A percentile compares a stretch with the other conserved stretches of the same genome.
These are phyloP conservation scores for Rhodotorula mucilaginosa DNA, from an alignment of 1,284 basidiomycete species.

Conservation along the genomic window DNA sequence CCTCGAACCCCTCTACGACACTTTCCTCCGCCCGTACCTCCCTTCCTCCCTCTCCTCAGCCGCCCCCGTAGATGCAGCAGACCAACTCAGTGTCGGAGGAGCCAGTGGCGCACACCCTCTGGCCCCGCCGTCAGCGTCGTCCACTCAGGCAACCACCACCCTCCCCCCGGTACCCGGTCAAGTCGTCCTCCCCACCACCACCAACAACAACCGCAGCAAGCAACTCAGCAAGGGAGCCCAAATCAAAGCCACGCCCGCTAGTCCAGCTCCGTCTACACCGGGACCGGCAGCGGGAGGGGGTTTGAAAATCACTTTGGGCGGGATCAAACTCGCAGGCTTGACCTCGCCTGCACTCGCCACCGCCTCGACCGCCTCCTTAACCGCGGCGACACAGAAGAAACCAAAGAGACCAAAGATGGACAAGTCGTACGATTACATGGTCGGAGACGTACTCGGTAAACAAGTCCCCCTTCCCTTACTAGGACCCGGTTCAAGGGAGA, in stretches of 20 bases:
- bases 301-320: slow-evolving; percentile 34
- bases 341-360: not conserved
- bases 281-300: not conserved
- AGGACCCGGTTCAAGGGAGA: not conserved
- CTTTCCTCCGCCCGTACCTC: slow-evolving; percentile 40
- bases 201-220: not conserved
- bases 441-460: slow-evolving; percentile 42
- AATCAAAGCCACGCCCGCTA: slow-evolving; percentile 3
- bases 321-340: slow-evolving; percentile 29
- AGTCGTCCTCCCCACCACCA: not conserved
- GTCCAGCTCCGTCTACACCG: not conserved
- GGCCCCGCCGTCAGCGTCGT: not conserved
- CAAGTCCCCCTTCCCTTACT: too few relatives aligned
- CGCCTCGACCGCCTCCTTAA: too few relatives aligned
- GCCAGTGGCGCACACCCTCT: not conserved
- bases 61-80: not conserved
- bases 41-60: slow-evolving; percentile 6
- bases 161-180: not conserved
- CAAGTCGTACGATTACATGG: slow-evolving; percentile 39
- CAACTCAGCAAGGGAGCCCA: not conserved
- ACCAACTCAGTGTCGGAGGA: not conserved
- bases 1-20: slow-evolving; percentile 39
- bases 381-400: slow-evolving; percentile 2
- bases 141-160: not conserved
- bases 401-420: slow-evolving; percentile 38